Conservation (phyloP, 345 rosid genomes). For the Ceriops decandra region DNA sequence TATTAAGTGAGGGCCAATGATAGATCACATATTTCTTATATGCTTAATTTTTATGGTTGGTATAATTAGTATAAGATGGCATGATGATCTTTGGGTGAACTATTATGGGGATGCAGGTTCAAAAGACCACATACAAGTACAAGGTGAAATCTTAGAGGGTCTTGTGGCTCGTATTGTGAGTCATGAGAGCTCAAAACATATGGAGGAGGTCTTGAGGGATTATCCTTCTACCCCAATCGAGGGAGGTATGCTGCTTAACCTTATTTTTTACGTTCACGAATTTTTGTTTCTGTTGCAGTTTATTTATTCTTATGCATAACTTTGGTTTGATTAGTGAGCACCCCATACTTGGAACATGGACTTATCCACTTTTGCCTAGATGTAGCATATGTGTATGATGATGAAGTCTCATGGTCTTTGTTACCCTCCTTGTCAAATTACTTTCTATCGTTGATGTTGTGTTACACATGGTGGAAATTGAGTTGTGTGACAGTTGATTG, state of each 20-base stretch:
- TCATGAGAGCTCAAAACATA: constrained; percentile 66
- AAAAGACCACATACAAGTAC: constrained; percentile 71
- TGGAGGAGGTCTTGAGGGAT: constrained; percentile 70
- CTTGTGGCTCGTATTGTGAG: constrained; percentile 95
- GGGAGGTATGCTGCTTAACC: constrained; percentile 47
- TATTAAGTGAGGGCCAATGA: no score
- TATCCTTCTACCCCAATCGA: constrained; percentile 58
- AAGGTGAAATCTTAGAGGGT: constrained; percentile 97
- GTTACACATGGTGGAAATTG: neutral
- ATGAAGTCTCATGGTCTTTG: no score
- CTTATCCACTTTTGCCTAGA: no score
- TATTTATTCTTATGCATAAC: no score
- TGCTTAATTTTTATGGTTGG: neutral
- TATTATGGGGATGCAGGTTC: constrained; percentile 48
- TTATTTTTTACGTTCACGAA: neutral
- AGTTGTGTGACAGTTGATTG: neutral
- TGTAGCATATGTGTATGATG: no score
- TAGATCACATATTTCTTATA: neutral
- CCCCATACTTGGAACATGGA: no score
- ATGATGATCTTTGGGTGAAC: neutral
- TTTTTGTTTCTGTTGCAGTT: neutral
- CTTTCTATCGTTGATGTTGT: no score
- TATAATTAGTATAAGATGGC: neutral
- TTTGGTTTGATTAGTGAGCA: no score
- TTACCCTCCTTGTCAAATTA: no score